Evolutionary conservation across 2,329 filamentous ascomycete species (phyloP).

Genomic region (Hymenoscyphus fructigenus): DNA sequence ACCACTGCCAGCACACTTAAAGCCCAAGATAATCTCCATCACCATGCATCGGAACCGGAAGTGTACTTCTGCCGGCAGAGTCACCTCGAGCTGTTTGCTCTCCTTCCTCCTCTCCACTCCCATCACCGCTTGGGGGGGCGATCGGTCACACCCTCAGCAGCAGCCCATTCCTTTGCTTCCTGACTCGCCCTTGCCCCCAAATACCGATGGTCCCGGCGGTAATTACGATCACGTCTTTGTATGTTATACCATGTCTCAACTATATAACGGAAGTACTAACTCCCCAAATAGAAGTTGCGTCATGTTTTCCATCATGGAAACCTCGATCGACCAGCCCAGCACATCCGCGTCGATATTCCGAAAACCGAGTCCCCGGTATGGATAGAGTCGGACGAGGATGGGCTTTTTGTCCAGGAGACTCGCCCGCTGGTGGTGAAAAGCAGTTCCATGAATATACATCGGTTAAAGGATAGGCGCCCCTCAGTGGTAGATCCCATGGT

Average conservation of each 20-base stretch:
- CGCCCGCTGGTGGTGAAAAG: constrained; percentile 62
- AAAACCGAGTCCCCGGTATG: constrained; percentile 55
- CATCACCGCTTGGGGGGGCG: constrained; percentile 37
- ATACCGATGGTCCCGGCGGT: constrained; percentile 47
- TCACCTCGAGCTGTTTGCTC: constrained; percentile 50
- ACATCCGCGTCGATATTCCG: constrained; percentile 71
- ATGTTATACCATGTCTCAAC: constrained; percentile 21
- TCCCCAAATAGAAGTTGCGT: constrained; percentile 57
- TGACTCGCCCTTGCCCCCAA: constrained; percentile 41
- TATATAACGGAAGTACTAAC: constrained; percentile 18
- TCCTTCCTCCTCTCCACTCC: constrained; percentile 48
- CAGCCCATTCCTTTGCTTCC: constrained; percentile 36
- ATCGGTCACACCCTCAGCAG: constrained; percentile 33
- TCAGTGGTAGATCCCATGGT: constrained; percentile 78
- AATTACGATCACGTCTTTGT: constrained; percentile 53
- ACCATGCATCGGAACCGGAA: constrained; percentile 20
- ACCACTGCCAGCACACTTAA: constrained; percentile 1
- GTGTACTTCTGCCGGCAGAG: constrained; percentile 59
- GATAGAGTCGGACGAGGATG: constrained; percentile 57
- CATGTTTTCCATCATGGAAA: constrained; percentile 94
- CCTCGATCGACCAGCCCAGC: constrained; percentile 72
- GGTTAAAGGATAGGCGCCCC: constrained; percentile 75
- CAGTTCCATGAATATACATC: constrained; percentile 68
- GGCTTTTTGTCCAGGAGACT: constrained; percentile 50
- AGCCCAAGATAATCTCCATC: background rate